These are phyloP conservation scores for Nannochloris sp. DNA, from an alignment of 139 green algal species.

Conservation along the genomic window DNA sequence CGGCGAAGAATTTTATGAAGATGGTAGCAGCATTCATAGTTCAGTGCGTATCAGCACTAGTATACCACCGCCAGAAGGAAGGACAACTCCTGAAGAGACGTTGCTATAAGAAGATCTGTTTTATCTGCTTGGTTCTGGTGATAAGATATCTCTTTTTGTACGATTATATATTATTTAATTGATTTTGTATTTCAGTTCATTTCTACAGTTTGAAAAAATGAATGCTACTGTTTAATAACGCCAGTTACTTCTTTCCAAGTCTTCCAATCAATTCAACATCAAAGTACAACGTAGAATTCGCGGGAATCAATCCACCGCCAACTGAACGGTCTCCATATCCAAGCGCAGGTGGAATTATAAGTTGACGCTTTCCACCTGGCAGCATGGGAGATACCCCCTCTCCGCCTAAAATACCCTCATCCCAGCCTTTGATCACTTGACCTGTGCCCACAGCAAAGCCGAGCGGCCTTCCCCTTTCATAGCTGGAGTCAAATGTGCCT, in stretches of 20 bases:
- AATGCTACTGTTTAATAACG: too few species aligned
- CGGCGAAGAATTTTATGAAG: too few species aligned
- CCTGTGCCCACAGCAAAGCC: constrained; percentile 50
- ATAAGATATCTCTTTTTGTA: too few species aligned
- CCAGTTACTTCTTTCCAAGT: neutral
- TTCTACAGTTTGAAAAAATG: too few species aligned
- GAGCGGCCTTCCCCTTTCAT: constrained; percentile 65
- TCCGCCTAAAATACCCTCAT: constrained; percentile 74
- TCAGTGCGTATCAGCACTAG: too few species aligned
- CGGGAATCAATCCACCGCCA: constrained; percentile 73
- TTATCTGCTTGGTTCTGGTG: too few species aligned
- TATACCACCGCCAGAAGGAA: too few species aligned
- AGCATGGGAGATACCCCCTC: constrained; percentile 78
- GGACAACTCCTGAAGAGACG: too few species aligned
- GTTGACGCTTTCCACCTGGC: constrained; percentile 53
- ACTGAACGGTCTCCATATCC: constrained; percentile 57
- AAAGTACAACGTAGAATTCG: constrained; percentile 71
- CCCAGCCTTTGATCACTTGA: constrained; percentile 51
- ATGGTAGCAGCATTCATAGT: too few species aligned
- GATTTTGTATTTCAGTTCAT: too few species aligned
- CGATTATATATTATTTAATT: too few species aligned
- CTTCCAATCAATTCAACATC: constrained; percentile 67
- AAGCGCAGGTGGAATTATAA: constrained; percentile 57
- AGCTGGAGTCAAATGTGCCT: constrained; percentile 75
- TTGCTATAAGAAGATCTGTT: too few species aligned